Conservation (phyloP, 78 protist genomes). For the Dictyostelium capitatum region DNA sequence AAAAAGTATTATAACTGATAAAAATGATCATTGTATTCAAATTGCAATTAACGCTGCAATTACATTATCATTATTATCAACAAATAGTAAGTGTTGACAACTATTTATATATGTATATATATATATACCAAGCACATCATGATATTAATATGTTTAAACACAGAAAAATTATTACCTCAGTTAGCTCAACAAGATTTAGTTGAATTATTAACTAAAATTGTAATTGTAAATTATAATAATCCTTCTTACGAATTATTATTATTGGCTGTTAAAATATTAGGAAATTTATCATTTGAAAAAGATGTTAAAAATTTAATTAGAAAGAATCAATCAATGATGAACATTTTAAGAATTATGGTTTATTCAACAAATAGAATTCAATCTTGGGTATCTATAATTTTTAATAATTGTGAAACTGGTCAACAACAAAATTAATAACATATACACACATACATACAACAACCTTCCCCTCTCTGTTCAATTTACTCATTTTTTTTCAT, state of each 20-base stretch:
- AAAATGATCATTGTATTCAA: slow-evolving; percentile 7
- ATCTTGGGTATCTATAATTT: slow-evolving; percentile 18
- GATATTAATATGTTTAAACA: too few relatives aligned
- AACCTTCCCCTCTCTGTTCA: too few relatives aligned
- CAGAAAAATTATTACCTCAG: slow-evolving; percentile 17
- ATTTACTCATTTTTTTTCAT: too few relatives aligned
- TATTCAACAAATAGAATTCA: slow-evolving; percentile 52
- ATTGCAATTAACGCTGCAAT: slow-evolving; percentile 40
- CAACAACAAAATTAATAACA: background rate
- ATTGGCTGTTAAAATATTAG: slow-evolving; percentile 37
- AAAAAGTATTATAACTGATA: slow-evolving; percentile 31
- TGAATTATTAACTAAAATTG: slow-evolving; percentile 38
- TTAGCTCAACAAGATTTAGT: slow-evolving; percentile 55
- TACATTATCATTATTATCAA: slow-evolving; percentile 34
- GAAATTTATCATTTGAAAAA: slow-evolving; percentile 47
- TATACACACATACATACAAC: too few relatives aligned
- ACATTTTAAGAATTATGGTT: slow-evolving; percentile 62
- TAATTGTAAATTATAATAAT: slow-evolving; percentile 63
- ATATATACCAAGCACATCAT: too few relatives aligned
- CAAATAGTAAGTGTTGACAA: slow-evolving; percentile 40
- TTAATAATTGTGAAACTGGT: slow-evolving; percentile 65
- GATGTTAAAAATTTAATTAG: slow-evolving; percentile 43
- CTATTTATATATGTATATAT: too few relatives aligned
- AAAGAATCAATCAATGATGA: slow-evolving; percentile 74
- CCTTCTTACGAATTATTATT: slow-evolving; percentile 47